A percentile compares a stretch with the other conserved stretches of the same genome.
Conservation (phyloP, 176 grass and related monocot species). For the Triticum dicoccoides region DNA sequence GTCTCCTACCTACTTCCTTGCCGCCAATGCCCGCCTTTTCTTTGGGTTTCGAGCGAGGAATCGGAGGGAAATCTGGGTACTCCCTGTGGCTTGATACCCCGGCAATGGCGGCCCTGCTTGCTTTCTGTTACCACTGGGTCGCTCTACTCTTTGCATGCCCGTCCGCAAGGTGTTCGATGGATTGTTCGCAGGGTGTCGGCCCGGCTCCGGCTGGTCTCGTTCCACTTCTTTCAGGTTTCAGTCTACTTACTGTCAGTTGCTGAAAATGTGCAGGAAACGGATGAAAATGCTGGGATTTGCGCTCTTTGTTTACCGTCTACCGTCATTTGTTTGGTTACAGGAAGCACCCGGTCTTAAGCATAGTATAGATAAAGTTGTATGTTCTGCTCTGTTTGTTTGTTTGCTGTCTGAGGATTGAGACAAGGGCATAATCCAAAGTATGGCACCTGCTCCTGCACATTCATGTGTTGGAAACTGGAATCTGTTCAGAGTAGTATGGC, state of each 20-base stretch:
- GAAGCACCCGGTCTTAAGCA: too few species aligned
- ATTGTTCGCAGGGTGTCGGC: not conserved
- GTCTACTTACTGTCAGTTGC: too few species aligned
- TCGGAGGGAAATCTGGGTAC: not conserved
- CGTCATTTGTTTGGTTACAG: not conserved
- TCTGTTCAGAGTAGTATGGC: not conserved
- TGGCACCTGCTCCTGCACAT: not conserved
- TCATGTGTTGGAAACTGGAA: too few species aligned
- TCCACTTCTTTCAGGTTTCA: too few species aligned
- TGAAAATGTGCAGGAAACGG: not conserved
- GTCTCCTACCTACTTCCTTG: not conserved
- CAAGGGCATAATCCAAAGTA: not conserved
- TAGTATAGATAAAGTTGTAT: not conserved
- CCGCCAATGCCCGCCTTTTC: not conserved
- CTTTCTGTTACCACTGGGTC: not conserved
- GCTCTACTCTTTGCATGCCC: not conserved
- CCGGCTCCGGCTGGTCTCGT: not conserved
- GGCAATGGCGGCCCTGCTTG: not conserved
- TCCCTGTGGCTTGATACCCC: not conserved
- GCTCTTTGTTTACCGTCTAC: not conserved
- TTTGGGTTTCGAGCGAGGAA: not conserved
- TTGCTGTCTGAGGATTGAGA: not conserved
- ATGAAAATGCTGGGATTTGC: not conserved
- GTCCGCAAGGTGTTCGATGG: constrained; percentile 6
- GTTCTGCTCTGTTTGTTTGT: not conserved